These are phyloP conservation scores for Sporobolomyces pararoseus DNA, from an alignment of 768 basidiomycete genomes.

Conservation along the genomic window DNA sequence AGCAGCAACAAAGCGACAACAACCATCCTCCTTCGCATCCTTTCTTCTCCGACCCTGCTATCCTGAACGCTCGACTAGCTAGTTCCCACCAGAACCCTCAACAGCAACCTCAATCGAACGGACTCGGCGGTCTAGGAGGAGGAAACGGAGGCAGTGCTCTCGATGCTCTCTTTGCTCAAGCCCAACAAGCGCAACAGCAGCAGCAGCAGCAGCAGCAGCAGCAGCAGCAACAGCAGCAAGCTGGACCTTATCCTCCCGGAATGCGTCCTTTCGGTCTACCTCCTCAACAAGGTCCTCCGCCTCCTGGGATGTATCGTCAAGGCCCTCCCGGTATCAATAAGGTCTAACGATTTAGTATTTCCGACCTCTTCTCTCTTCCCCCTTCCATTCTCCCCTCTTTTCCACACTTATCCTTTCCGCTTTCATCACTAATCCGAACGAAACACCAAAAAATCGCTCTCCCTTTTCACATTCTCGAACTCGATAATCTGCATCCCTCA, in stretches of 20 bases:
- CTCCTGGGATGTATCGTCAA: slow-evolving; percentile 25
- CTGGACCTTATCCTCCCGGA: slow-evolving; percentile 21
- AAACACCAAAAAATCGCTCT: not conserved
- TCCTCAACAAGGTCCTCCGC: slow-evolving; percentile 15
- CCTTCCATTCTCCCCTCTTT: not conserved
- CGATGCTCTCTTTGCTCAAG: slow-evolving; percentile 8
- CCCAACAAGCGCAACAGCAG: slow-evolving; percentile 14
- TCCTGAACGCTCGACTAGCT: slow-evolving; percentile 36
- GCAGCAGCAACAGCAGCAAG: slow-evolving; percentile 20
- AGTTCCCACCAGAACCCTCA: not conserved
- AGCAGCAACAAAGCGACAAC: slow-evolving; percentile 9
- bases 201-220: slow-evolving; percentile 15
- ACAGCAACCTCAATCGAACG: slow-evolving; percentile 5
- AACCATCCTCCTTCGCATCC: slow-evolving; percentile 17
- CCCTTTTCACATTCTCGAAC: slow-evolving; percentile 1
- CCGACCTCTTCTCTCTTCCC: not conserved
- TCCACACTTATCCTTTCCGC: not conserved
- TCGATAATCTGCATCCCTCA: not conserved
- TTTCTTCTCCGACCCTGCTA: slow-evolving; percentile 41
- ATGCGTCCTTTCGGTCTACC: slow-evolving; percentile 25
- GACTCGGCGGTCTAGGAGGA: not conserved
- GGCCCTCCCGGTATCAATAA: not conserved
- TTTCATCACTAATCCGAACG: not conserved
- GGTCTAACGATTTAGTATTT: not conserved
- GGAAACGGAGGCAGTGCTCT: not conserved